phyloP scores from a whole-genome alignment of 2,329 filamentous ascomycete genomes.

The Coniochaeta ligniaria region DNA sequence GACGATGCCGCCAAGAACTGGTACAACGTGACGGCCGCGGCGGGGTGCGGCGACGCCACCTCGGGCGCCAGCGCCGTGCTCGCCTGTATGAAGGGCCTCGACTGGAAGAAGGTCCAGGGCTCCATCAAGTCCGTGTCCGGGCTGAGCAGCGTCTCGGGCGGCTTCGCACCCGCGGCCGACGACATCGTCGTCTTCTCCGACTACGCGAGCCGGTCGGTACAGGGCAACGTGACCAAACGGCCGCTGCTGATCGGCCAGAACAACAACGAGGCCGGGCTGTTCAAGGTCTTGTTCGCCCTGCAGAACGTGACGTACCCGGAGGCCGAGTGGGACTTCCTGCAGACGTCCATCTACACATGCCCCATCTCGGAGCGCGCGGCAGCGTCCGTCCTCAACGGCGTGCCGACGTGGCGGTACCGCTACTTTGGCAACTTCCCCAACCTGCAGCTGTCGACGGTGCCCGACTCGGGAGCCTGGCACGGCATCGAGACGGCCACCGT shows the following conservation, averaged over 20 bases:
- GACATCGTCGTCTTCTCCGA: conserved; percentile 26
- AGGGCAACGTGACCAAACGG: conserved; percentile 15
- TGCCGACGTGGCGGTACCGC: conserved; percentile 27
- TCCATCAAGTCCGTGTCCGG: conserved; percentile 22
- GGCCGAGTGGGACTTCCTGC: conserved; percentile 16
- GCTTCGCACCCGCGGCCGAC: conserved; percentile 35
- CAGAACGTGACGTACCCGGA: neutral
- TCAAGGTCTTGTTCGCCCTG: conserved; percentile 29
- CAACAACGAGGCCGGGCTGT: conserved; percentile 37
- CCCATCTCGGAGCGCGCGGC: conserved; percentile 18
- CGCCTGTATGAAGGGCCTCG: conserved; percentile 21
- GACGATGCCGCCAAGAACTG: conserved; percentile 29
- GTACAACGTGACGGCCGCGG: conserved; percentile 27
- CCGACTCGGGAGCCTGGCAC: conserved; percentile 24
- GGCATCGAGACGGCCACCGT: conserved; percentile 13
- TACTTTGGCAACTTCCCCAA: conserved; percentile 29
- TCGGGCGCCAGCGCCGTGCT: conserved; percentile 4
- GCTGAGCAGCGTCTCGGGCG: conserved; percentile 22
- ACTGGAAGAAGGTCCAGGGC: conserved; percentile 21
- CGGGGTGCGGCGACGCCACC: conserved; percentile 22
- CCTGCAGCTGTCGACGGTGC: conserved; percentile 15
- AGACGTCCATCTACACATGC: conserved; percentile 23
- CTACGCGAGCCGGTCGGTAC: conserved; percentile 11
- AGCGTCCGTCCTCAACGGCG: conserved; percentile 10
- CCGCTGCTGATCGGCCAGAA: conserved; percentile 34